A percentile compares a stretch with the other conserved stretches of the same genome.
phyloP scores from a whole-genome alignment of 1,139 yeast species.

The Yamadazyma spencermartinsiae region DNA sequence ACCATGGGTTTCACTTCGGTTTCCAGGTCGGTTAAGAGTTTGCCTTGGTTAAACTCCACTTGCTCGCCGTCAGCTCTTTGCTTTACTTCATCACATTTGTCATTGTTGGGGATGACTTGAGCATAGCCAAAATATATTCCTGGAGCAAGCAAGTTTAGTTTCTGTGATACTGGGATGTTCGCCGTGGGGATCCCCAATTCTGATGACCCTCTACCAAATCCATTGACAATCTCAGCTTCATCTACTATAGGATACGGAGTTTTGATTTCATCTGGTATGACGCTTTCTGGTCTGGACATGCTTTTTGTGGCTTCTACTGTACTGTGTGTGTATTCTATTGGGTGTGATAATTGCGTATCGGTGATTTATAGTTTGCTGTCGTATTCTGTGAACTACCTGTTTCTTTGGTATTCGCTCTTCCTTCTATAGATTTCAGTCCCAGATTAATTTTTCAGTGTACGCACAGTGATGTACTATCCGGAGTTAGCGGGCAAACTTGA shows the following conservation, averaged over 20 bases:
- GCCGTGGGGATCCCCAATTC: slow-evolving; percentile 97
- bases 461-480: no score
- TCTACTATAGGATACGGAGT: slow-evolving; percentile 69
- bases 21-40: slow-evolving; percentile 35
- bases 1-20: slow-evolving; percentile 76
- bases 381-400: no score
- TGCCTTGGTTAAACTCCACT: slow-evolving; percentile 65
- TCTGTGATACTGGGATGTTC: slow-evolving; percentile 67
- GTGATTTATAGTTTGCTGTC: no score
- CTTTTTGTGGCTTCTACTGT: neutral
- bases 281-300: slow-evolving; percentile 6
- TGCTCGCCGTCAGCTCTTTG: slow-evolving; percentile 44
- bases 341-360: neutral
- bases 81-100: slow-evolving; percentile 17
- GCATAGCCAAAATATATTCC: slow-evolving; percentile 95
- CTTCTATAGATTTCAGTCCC: no score
- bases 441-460: slow-evolving; percentile 1
- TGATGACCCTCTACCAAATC: slow-evolving; percentile 94
- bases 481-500: no score
- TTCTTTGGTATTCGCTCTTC: no score
- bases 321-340: no score
- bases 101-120: slow-evolving; percentile 29
- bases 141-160: slow-evolving; percentile 52
- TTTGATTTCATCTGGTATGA: slow-evolving; percentile 30
- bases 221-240: slow-evolving; percentile 65